A percentile compares a stretch with the other conserved stretches of the same genome.
Evolutionary conservation across 768 basidiomycete genomes (phyloP).

Genomic region (Lactarius psammicola): DNA sequence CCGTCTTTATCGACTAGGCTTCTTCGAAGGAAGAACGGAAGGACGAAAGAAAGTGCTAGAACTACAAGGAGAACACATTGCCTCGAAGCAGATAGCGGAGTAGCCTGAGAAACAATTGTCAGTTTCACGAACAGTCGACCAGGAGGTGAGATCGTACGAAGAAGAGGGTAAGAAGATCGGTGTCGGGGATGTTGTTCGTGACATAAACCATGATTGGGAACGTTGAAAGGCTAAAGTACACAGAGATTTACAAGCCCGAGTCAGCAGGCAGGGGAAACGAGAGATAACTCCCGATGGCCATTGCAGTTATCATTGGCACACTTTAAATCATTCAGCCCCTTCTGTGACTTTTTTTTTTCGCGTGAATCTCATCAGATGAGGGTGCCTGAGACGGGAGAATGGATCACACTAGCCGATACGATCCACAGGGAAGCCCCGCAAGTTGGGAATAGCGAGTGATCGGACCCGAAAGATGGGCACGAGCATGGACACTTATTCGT

Average conservation of each 20-base stretch:
- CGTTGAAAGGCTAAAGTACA: constrained; percentile 2
- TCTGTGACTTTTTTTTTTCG: constrained; percentile 1
- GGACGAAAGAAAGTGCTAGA: constrained; percentile 8
- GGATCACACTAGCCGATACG: not conserved
- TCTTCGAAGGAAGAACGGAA: constrained; percentile 30
- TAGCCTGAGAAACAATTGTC: constrained; percentile 3
- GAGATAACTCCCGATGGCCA: not conserved
- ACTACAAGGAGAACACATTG: not conserved
- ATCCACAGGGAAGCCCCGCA: constrained; percentile 3
- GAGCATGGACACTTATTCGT: not conserved
- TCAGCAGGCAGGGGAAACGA: not conserved
- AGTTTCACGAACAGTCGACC: not conserved
- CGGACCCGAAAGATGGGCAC: constrained; percentile 4
- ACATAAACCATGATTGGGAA: constrained; percentile 11
- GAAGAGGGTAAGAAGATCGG: not conserved
- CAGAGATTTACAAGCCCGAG: constrained; percentile 3
- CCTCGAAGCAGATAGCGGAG: not conserved
- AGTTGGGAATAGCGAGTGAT: constrained; percentile 12
- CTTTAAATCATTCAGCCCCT: constrained; percentile 7
- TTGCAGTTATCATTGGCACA: not conserved
- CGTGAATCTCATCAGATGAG: not conserved
- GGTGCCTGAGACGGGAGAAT: constrained; percentile 10
- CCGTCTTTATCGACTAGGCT: constrained; percentile 31
- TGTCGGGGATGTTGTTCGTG: constrained; percentile 3
- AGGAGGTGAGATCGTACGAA: not conserved